Evolutionary conservation across 768 basidiomycete species (phyloP).

Genomic region (Cyathus striatus): DNA sequence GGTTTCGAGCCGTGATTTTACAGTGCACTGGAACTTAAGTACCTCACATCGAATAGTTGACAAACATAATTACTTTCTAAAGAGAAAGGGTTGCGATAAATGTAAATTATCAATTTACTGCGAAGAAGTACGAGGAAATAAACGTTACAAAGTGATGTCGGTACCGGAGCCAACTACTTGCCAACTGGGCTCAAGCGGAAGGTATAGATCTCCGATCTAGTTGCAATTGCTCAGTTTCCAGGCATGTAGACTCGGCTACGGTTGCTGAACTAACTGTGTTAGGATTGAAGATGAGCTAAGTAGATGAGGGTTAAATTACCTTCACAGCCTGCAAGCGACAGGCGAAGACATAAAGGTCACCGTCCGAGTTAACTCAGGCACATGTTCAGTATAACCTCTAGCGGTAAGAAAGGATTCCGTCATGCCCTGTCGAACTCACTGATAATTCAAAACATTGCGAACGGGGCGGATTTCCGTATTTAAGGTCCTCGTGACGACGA

Average conservation of each 20-base stretch:
- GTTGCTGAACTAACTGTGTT: conserved; percentile 9
- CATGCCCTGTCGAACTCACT: conserved; percentile 3
- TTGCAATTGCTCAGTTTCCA: conserved; percentile 5
- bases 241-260: conserved; percentile 8
- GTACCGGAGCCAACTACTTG: background rate
- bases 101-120: too few relatives aligned
- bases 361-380: conserved; percentile 12
- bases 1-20: too few relatives aligned
- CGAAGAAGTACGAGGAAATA: too few relatives aligned
- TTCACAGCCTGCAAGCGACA: conserved; percentile 8
- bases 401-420: conserved; percentile 1
- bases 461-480: conserved; percentile 18
- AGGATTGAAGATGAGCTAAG: conserved; percentile 6
- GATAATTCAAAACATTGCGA: conserved; percentile 18
- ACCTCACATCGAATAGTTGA: too few relatives aligned
- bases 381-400: conserved; percentile 8
- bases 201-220: background rate
- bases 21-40: too few relatives aligned
- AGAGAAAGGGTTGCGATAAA: too few relatives aligned
- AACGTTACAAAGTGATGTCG: too few relatives aligned
- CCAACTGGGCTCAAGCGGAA: background rate
- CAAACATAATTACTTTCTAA: too few relatives aligned
- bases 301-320: conserved; percentile 9
- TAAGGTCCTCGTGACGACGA: conserved; percentile 17
- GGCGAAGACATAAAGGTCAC: conserved; percentile 8